Evolutionary conservation across 176 grass and related monocot genomes (phyloP).

Genomic region (Triticum urartu): DNA sequence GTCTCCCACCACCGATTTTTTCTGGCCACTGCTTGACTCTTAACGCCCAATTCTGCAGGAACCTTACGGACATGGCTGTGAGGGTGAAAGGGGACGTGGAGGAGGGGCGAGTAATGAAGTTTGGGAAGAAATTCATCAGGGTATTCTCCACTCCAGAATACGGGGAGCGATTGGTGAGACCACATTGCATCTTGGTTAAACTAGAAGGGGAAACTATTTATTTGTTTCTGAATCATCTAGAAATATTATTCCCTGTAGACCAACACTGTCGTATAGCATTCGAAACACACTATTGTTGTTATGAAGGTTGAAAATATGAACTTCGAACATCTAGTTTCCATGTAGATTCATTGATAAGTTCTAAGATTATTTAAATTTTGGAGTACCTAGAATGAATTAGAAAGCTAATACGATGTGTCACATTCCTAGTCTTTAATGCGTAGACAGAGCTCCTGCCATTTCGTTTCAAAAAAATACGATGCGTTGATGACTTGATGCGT

Average conservation of each 20-base stretch:
- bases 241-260: neutral
- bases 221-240: neutral
- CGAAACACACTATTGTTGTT: neutral
- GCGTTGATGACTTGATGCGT: too few species aligned
- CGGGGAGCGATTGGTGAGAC: conserved; percentile 29
- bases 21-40: too few species aligned
- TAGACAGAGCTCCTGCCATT: too few species aligned
- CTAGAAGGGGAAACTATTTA: too few species aligned
- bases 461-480: too few species aligned
- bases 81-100: too few species aligned
- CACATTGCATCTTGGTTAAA: neutral
- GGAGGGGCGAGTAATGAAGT: too few species aligned
- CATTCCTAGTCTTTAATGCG: too few species aligned
- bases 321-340: neutral
- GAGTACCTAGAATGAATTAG: neutral
- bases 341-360: neutral
- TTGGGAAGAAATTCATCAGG: neutral
- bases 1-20: too few species aligned
- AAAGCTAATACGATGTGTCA: too few species aligned
- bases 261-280: neutral
- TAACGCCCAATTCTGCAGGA: too few species aligned
- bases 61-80: too few species aligned
- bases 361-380: neutral
- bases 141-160: conserved; percentile 22
- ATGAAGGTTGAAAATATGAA: neutral